A percentile compares a stretch with the other conserved stretches of the same genome.
Conservation (phyloP, 2,329 filamentous ascomycete species). For the Colletotrichum nymphaeae region DNA sequence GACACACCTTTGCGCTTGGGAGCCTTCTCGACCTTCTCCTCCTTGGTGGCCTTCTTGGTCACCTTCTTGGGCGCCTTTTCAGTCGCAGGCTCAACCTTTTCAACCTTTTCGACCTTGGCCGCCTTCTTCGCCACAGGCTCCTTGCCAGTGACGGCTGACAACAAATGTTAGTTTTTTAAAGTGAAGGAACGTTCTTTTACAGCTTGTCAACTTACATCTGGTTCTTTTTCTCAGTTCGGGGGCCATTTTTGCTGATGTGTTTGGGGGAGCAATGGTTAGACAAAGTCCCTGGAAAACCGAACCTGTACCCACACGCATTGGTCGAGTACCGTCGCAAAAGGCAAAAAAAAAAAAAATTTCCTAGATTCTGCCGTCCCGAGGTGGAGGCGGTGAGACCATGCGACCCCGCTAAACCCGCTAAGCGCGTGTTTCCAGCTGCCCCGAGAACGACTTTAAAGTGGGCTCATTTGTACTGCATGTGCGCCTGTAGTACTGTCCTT, state of each 20-base stretch:
- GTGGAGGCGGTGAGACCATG: slow-evolving; percentile 26
- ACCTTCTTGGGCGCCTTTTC: slow-evolving; percentile 10
- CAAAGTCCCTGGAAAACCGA: slow-evolving; percentile 17
- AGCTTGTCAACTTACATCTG: slow-evolving; percentile 39
- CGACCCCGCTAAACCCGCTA: slow-evolving; percentile 20
- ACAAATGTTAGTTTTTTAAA: background rate
- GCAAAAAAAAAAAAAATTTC: slow-evolving; percentile 43
- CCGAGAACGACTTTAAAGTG: slow-evolving; percentile 18
- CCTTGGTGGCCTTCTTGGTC: slow-evolving; percentile 40
- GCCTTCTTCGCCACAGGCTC: slow-evolving; percentile 45
- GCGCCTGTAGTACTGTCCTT: background rate
- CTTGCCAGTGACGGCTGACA: slow-evolving; percentile 44
- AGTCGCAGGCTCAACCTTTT: slow-evolving; percentile 26
- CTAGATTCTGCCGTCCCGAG: slow-evolving; percentile 34
- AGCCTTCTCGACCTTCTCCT: slow-evolving; percentile 44
- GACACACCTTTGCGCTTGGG: slow-evolving; percentile 52
- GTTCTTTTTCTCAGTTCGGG: slow-evolving; percentile 55
- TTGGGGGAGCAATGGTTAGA: slow-evolving; percentile 7
- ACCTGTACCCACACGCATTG: background rate
- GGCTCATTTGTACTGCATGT: background rate
- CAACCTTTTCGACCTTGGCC: slow-evolving; percentile 30
- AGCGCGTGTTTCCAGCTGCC: background rate
- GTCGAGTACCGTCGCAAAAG: slow-evolving; percentile 25
- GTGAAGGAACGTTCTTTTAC: background rate
- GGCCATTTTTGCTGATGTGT: slow-evolving; percentile 50